Conservation (phyloP, 177 flowering plant genomes). For the Vitis hybrid region DNA sequence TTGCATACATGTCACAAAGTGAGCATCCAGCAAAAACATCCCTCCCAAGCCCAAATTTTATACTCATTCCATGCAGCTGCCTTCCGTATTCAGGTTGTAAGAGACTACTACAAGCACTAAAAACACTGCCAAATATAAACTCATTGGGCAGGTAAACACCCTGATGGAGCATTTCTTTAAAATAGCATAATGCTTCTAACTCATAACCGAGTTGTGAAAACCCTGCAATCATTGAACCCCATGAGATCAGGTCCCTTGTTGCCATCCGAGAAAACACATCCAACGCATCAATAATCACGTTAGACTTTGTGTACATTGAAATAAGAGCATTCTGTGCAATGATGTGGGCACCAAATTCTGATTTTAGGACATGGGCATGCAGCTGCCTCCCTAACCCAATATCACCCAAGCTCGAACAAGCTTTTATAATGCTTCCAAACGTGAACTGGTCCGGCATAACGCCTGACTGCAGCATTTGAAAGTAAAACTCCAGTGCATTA, state of each 20-base stretch:
- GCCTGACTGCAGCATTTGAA: slow-evolving; percentile 44
- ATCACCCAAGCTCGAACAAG: slow-evolving; percentile 40
- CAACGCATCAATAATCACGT: slow-evolving; percentile 38
- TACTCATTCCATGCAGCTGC: slow-evolving; percentile 58
- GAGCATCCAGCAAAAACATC: slow-evolving; percentile 59
- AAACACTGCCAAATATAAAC: slow-evolving; percentile 65
- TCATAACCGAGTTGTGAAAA: slow-evolving; percentile 57
- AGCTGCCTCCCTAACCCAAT: slow-evolving; percentile 53
- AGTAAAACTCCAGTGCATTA: slow-evolving; percentile 43
- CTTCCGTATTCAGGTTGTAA: slow-evolving; percentile 44
- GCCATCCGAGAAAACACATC: slow-evolving; percentile 38
- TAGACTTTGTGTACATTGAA: slow-evolving; percentile 59
- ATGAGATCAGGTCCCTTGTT: slow-evolving; percentile 57
- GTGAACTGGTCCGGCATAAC: slow-evolving; percentile 55
- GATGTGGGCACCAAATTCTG: slow-evolving; percentile 33
- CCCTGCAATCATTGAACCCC: slow-evolving; percentile 73
- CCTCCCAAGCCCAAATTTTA: slow-evolving; percentile 53
- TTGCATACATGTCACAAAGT: slow-evolving; percentile 73
- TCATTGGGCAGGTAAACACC: slow-evolving; percentile 51
- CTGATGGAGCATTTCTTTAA: slow-evolving; percentile 46
- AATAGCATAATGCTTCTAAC: slow-evolving; percentile 44
- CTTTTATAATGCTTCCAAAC: slow-evolving; percentile 53
- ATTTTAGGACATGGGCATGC: slow-evolving; percentile 56
- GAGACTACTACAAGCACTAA: slow-evolving; percentile 59
- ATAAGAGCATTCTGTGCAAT: slow-evolving; percentile 64